A percentile compares a stretch with the other conserved stretches of the same genome.
These are phyloP conservation scores for Hevea brasiliensis DNA, from an alignment of 345 rosid genomes.

Conservation along the genomic window DNA sequence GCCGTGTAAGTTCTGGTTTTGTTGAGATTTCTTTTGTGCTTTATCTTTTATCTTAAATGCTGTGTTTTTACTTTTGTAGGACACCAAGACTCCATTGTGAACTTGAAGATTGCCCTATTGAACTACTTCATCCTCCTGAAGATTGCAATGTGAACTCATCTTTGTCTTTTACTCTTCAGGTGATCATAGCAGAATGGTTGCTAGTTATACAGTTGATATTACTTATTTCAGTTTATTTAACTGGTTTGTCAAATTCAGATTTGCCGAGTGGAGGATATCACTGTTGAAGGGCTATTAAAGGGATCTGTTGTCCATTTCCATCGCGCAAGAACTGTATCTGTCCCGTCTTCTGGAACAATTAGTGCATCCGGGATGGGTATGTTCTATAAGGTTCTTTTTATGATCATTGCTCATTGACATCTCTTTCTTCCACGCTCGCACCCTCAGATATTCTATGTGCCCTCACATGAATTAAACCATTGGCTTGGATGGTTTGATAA, in stretches of 20 bases:
- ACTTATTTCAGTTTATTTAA: slow-evolving; percentile 24
- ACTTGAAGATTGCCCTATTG: slow-evolving; percentile 75
- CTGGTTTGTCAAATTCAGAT: slow-evolving; percentile 52
- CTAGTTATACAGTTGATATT: slow-evolving; percentile 17
- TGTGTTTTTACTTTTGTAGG: slow-evolving; percentile 41
- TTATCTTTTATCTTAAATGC: slow-evolving; percentile 2
- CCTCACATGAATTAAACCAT: neutral
- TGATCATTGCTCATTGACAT: neutral
- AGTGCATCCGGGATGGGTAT: slow-evolving; percentile 89
- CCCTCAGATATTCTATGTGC: neutral
- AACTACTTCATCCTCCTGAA: slow-evolving; percentile 91
- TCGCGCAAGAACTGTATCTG: slow-evolving; percentile 76
- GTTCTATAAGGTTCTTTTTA: neutral
- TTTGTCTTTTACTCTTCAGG: slow-evolving; percentile 96
- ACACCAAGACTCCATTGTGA: slow-evolving; percentile 88
- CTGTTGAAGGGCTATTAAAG: slow-evolving; percentile 79
- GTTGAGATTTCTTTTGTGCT: slow-evolving; percentile 6
- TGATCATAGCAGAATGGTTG: slow-evolving; percentile 29
- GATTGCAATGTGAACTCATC: slow-evolving; percentile 99
- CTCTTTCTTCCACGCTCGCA: neutral
- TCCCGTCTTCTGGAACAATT: slow-evolving; percentile 72
- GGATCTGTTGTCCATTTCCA: slow-evolving; percentile 98
- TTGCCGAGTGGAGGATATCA: slow-evolving; percentile 94
- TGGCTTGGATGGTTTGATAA: neutral
- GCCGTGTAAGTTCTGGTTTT: slow-evolving; percentile 65